Conservation (phyloP, 257 asterid genomes). For the Sherardia arvensis region DNA sequence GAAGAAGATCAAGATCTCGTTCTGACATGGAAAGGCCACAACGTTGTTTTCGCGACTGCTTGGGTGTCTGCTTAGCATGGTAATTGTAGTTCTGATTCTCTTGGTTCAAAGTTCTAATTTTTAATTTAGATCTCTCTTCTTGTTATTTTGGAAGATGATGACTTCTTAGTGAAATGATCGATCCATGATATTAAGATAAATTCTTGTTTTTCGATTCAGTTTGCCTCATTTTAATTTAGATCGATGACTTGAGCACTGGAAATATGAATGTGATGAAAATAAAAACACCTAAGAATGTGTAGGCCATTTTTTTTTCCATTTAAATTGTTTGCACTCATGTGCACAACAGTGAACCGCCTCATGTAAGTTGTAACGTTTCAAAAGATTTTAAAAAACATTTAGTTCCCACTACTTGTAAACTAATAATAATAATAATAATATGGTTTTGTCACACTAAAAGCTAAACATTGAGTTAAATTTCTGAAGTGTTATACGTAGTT, state of each 20-base stretch:
- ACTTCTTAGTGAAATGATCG: constrained; percentile 3
- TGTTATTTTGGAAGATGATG: not conserved
- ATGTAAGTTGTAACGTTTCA: too few species aligned
- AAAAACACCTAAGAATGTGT: too few species aligned
- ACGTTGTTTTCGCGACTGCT: constrained; percentile 80
- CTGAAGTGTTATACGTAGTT: not conserved
- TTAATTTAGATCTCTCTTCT: not conserved
- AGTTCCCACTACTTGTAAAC: not conserved
- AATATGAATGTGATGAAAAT: too few species aligned
- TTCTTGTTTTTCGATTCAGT: too few species aligned
- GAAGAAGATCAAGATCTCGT: constrained; percentile 75
- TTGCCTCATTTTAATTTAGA: too few species aligned
- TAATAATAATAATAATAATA: too few species aligned
- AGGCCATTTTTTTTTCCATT: too few species aligned
- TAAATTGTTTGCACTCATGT: too few species aligned
- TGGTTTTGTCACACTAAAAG: not conserved
- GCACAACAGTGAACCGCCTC: too few species aligned
- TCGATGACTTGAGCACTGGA: too few species aligned
- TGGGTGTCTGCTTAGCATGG: constrained; percentile 48
- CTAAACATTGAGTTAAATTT: not conserved
- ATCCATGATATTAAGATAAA: not conserved
- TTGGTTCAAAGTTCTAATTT: constrained; percentile 5
- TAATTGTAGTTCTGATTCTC: not conserved
- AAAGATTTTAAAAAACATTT: too few species aligned
- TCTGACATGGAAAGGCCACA: constrained; percentile 97